Conservation (phyloP, 805 yeast genomes). For the Ogataea polymorpha region DNA sequence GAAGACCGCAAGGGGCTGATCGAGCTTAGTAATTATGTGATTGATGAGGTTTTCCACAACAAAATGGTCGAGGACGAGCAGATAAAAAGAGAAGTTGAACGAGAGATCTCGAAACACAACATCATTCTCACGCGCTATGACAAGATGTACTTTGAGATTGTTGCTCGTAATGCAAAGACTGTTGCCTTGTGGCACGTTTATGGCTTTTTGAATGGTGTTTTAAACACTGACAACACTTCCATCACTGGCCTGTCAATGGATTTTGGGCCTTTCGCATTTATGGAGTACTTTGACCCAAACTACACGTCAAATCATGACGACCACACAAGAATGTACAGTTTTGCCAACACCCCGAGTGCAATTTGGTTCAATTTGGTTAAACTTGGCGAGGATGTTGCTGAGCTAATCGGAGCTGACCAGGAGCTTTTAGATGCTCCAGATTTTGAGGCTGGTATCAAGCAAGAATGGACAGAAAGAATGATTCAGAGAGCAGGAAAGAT, state of each 20-base stretch:
- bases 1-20: slow-evolving; percentile 64
- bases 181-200: slow-evolving; percentile 87
- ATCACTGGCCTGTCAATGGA: slow-evolving; percentile 86
- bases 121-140: slow-evolving; percentile 58
- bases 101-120: slow-evolving; percentile 8
- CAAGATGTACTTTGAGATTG: slow-evolving; percentile 65
- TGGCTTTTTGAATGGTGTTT: slow-evolving; percentile 91
- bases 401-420: slow-evolving; percentile 71
- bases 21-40: slow-evolving; percentile 66
- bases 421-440: slow-evolving; percentile 43
- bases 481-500: slow-evolving; percentile 60
- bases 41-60: slow-evolving; percentile 54
- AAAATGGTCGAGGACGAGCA: slow-evolving; percentile 28
- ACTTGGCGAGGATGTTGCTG: slow-evolving; percentile 80
- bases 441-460: slow-evolving; percentile 39
- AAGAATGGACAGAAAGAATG: slow-evolving; percentile 49
- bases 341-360: slow-evolving; percentile 77
- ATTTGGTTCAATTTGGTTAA: slow-evolving; percentile 92
- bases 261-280: slow-evolving; percentile 90
- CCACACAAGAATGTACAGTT: slow-evolving; percentile 64
- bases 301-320: slow-evolving; percentile 94
- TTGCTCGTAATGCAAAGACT: slow-evolving; percentile 68
- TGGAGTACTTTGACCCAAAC: slow-evolving; percentile 78
- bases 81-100: slow-evolving; percentile 31
- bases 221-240: slow-evolving; percentile 92